Base-by-base conservation (phyloP, 2,329 filamentous ascomycete genomes). In the Didymella arachidicola region DNA sequence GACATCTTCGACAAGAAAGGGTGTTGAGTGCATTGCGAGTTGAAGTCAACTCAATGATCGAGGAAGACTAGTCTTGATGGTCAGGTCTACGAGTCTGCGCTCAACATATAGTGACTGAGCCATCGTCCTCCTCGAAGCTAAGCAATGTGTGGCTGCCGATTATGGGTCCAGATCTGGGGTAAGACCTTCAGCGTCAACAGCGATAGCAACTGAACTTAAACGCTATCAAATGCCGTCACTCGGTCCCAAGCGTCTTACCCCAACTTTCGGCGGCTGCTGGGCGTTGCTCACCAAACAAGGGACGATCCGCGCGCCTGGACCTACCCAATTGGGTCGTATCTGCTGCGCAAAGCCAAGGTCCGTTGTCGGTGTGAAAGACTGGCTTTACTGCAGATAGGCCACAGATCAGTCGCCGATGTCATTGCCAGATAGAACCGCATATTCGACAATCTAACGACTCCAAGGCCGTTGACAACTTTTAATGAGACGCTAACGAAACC, bases 111-210 rank as follows among this genome's bases (percentile, higher is more conserved):
- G 16, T 34, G 19, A 27, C 6, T 45, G 12, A 16, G 30, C 22
- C 14, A 36, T 39, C 12, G 46, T 39, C 53, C 25, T 50, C 45
- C 50, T 56, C 53, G 32, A 50, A 25, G 25, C 39, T 32, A 50
- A 32, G 12, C 19, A 16, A 39, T 14, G 11, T 42, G 51, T 54
- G 51, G 51, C 43, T 54, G 51, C 43, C 43, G 34, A 26, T 30
- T 22, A 25, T 44, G 30, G 53, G 46, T 19, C 53, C 32, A 50
- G 52, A 45, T 56, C 45, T 44, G 53, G 45, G 39, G 46, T 50
- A 44, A 50, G 11, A 34, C 22, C 46, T 34, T 30, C 39, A 14
- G 45, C 53, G 29, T 44, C 39, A 56, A 49, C 26, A 49, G 53
- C 38, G 45, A 56, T 46, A 54, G 26, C n/a, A 26, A 45, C 1